phyloP scores from a whole-genome alignment of 2,329 filamentous ascomycete species.

The Beauveria australis region DNA sequence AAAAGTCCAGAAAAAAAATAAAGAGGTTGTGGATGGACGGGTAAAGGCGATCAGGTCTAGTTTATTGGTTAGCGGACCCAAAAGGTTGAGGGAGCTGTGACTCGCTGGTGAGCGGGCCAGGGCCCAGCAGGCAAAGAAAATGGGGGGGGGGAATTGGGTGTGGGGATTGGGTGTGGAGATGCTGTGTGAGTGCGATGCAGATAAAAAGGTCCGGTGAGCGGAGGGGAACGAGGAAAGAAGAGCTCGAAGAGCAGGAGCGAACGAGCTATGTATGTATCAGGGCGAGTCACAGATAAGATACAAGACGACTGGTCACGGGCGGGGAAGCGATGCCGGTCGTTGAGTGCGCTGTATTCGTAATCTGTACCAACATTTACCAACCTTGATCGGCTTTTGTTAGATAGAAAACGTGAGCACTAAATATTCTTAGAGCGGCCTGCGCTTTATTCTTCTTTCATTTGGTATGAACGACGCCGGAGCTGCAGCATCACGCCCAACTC shows the following conservation, averaged over 20 bases:
- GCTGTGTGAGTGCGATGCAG: constrained; percentile 2
- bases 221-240: not conserved
- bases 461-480: not conserved
- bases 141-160: not conserved
- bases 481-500: not conserved
- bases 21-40: not conserved
- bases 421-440: too few relatives aligned
- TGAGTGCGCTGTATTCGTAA: too few relatives aligned
- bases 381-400: too few relatives aligned
- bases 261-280: not conserved
- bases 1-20: not conserved
- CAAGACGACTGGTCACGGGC: not conserved
- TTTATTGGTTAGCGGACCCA: not conserved
- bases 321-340: constrained; percentile 5
- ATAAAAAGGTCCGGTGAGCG: constrained; percentile 7
- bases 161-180: not conserved
- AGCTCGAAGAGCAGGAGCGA: not conserved
- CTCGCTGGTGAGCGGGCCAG: not conserved
- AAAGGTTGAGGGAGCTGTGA: not conserved
- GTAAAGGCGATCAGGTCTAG: not conserved
- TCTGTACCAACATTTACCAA: too few relatives aligned
- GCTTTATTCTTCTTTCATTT: too few relatives aligned
- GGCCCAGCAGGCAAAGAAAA: not conserved
- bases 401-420: too few relatives aligned
- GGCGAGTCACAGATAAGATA: constrained; percentile 11